Evolutionary conservation across 2,329 filamentous ascomycete species (phyloP).

Genomic region (Alternaria triticimaculans): DNA sequence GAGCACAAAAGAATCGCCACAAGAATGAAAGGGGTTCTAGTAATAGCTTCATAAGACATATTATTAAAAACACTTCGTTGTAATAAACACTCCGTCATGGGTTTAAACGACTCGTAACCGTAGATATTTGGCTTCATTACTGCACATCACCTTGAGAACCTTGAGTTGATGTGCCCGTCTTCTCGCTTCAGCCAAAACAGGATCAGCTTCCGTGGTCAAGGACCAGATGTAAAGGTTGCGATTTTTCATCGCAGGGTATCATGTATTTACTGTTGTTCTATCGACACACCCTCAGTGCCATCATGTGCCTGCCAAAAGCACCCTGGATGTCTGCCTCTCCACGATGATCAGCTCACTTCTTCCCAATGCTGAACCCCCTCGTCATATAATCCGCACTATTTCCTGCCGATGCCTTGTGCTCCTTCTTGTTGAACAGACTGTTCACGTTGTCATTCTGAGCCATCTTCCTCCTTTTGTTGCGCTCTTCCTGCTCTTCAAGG

Average conservation of each 20-base stretch:
- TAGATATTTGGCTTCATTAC: not conserved
- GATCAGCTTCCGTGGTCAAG: not conserved
- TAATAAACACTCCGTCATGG: not conserved
- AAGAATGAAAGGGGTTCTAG: not conserved
- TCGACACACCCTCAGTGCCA: not conserved
- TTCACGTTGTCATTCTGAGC: constrained; percentile 60
- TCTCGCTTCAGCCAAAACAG: not conserved
- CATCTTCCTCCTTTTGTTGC: constrained; percentile 78
- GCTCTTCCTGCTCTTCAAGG: constrained; percentile 82
- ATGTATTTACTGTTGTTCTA: not conserved
- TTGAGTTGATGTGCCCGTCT: not conserved
- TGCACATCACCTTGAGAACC: not conserved
- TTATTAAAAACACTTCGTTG: not conserved
- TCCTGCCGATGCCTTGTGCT: constrained; percentile 41
- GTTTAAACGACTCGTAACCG: not conserved
- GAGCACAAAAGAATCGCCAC: not conserved
- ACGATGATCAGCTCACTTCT: constrained; percentile 24
- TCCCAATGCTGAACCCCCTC: constrained; percentile 53
- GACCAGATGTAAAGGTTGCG: not conserved
- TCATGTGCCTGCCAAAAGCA: not conserved
- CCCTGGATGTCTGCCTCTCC: not conserved
- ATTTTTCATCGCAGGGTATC: not conserved
- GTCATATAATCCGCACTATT: constrained; percentile 60
- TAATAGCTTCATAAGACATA: not conserved
- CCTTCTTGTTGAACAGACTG: constrained; percentile 54